Percentiles rank a stretch among this genome's conserved stretches.
These are phyloP conservation scores for Tremellales sp. DNA, from an alignment of 1,284 basidiomycete species.

Conservation along the genomic window DNA sequence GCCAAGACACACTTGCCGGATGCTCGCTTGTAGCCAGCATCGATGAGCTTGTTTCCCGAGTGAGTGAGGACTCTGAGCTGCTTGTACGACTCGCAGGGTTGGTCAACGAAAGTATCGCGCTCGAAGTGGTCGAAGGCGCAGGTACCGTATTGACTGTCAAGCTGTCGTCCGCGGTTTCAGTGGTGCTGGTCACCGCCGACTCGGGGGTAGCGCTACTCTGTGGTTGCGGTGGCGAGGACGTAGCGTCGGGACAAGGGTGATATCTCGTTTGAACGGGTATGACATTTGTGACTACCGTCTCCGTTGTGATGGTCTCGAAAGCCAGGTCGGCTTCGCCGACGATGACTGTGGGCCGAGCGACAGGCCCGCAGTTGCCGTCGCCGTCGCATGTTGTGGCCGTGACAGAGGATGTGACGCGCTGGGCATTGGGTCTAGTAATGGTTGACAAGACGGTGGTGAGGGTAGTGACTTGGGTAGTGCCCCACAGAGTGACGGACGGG, in stretches of 20 bases:
- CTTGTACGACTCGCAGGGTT: no score
- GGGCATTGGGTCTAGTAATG: background rate
- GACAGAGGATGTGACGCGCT: background rate
- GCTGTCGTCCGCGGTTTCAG: no score
- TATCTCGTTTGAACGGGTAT: background rate
- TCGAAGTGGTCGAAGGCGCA: no score
- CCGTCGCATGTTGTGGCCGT: slow-evolving; percentile 2
- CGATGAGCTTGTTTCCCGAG: background rate
- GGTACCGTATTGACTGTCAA: no score
- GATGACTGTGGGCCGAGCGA: background rate
- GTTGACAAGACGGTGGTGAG: slow-evolving; percentile 3
- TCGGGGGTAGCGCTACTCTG: no score
- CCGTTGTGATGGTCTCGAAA: slow-evolving; percentile 12
- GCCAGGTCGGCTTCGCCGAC: no score
- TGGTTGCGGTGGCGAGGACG: background rate
- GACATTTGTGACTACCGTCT: slow-evolving; percentile 2
- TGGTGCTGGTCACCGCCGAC: no score
- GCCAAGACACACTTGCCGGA: background rate
- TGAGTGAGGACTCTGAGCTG: no score
- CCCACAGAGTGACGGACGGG: slow-evolving; percentile 15
- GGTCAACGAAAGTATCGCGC: no score
- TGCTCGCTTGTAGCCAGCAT: background rate
- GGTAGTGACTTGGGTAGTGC: slow-evolving; percentile 18
- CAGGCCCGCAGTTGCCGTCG: background rate
- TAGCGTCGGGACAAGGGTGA: background rate